Base-by-base conservation (phyloP, 129 eudicot species). In the Scalesia atractyloides region DNA sequence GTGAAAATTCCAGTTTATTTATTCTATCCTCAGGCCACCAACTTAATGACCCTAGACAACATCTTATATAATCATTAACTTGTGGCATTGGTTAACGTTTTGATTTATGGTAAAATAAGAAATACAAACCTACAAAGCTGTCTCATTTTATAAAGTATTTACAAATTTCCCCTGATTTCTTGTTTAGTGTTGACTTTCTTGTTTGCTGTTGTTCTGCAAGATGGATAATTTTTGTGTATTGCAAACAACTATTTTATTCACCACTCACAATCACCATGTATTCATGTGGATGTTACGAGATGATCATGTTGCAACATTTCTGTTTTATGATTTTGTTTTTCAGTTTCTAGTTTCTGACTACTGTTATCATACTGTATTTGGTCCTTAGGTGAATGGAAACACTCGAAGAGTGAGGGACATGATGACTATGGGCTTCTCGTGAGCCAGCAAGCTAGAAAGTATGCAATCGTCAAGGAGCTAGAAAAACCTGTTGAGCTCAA, bases 341-440 rank as follows among this genome's bases (percentile, higher is more conserved):
- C 52, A 4, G 1, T 4, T 19, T 26, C n/a, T 4, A 5, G 18
- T 59, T 20, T 9, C 58, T 58, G 10, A 71, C 43, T 13, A 7
- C 49, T 47, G 20, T 73, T 18, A 6, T 74, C 30, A 24, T 24
- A 34, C 24, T 66, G 3, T 41, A 41, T 63, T 2, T 53, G 10
- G 30, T 14, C 76, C 37, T n/a, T 79, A 94, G 98, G 98, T 82
- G 87, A 79, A 30, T 94, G 98, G 98, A 94, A 90, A 59, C 97
- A 90, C 82, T 68, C 83, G 5, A 90, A 94, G 83, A 94, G 98
- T 52, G 98, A 94, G 61, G 97, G 98, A 41, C 98, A 94, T 77
- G 98, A 90, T 16, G 98, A 94, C 68, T 84, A 86, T 67, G 98
- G 98, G 69, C 97, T 94, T 75, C 96, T 94, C n/a, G 98, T 90